Percentiles rank a stretch among this genome's conserved stretches.
Evolutionary conservation across 306 rosid species (phyloP).

Genomic region (Cyamopsis tetragonoloba): DNA sequence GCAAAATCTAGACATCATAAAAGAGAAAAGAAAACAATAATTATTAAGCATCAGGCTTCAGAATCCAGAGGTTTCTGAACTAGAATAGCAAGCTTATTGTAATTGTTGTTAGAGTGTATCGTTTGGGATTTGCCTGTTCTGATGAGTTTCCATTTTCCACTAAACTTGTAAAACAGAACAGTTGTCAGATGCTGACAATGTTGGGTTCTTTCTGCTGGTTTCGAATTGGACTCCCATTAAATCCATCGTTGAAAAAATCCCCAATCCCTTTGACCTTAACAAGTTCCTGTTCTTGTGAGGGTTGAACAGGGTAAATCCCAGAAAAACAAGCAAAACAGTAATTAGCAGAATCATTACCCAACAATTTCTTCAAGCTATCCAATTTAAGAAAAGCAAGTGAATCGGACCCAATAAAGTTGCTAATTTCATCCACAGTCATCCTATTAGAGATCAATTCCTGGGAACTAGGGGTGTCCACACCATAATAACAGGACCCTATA

Average conservation of each 20-base stretch:
- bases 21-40: background rate
- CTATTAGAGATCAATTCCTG: constrained; percentile 78
- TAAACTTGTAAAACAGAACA: background rate
- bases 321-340: constrained; percentile 80
- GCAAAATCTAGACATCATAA: background rate
- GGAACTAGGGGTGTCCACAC: constrained; percentile 82
- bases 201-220: constrained; percentile 21
- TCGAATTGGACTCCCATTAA: constrained; percentile 42
- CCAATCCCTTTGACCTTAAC: constrained; percentile 60
- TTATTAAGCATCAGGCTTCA: background rate
- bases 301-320: constrained; percentile 76
- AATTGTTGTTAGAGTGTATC: background rate
- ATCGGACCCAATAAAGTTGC: constrained; percentile 67
- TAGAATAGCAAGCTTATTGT: constrained; percentile 5
- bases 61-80: background rate
- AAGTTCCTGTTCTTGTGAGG: no score
- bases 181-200: constrained; percentile 3
- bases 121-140: no score
- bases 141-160: background rate
- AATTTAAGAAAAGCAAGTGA: constrained; percentile 79
- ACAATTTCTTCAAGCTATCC: constrained; percentile 39
- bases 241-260: constrained; percentile 61
- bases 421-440: constrained; percentile 65
- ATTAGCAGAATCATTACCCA: constrained; percentile 45
- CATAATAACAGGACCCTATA: constrained; percentile 73